A percentile compares a stretch with the other conserved stretches of the same genome.
Conservation (phyloP, 495 filamentous ascomycete species). For the Aspergillus avenaceus region DNA sequence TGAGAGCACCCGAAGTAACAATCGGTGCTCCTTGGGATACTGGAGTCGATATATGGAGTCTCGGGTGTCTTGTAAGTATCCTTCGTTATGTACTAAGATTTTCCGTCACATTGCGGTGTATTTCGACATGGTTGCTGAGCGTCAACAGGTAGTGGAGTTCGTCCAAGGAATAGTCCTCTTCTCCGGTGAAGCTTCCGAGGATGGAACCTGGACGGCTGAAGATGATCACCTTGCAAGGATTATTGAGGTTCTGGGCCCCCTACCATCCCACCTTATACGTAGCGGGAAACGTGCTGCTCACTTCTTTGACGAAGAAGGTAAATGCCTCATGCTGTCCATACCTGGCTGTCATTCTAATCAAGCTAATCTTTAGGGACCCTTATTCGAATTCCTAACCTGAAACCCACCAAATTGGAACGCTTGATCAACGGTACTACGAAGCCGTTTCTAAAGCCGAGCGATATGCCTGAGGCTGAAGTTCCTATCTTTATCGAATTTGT, state of each 20-base stretch:
- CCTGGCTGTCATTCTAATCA: not conserved
- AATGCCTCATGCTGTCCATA: not conserved
- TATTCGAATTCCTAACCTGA: slow-evolving; percentile 18
- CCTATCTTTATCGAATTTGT: slow-evolving; percentile 33
- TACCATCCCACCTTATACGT: slow-evolving; percentile 11
- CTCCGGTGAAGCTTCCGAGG: slow-evolving; percentile 14
- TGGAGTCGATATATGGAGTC: slow-evolving; percentile 44
- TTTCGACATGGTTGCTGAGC: not conserved
- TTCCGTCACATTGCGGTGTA: not conserved
- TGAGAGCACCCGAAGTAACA: slow-evolving; percentile 45
- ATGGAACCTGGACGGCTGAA: slow-evolving; percentile 18
- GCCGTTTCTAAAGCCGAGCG: slow-evolving; percentile 17
- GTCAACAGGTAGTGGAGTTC: slow-evolving; percentile 20
- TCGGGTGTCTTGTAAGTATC: slow-evolving; percentile 36
- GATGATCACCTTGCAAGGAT: slow-evolving; percentile 19
- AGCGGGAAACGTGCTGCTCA: slow-evolving; percentile 5
- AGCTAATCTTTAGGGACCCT: slow-evolving; percentile 12
- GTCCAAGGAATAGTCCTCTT: slow-evolving; percentile 23
- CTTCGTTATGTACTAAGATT: not conserved
- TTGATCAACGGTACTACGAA: slow-evolving; percentile 17
- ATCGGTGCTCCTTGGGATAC: slow-evolving; percentile 36
- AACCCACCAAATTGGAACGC: slow-evolving; percentile 17
- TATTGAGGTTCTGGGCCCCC: slow-evolving; percentile 17
- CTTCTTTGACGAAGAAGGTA: slow-evolving; percentile 19
- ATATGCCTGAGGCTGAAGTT: slow-evolving; percentile 20